These are phyloP conservation scores for Botrytis hyacinthi DNA, from an alignment of 2,329 filamentous ascomycete genomes.

Conservation along the genomic window DNA sequence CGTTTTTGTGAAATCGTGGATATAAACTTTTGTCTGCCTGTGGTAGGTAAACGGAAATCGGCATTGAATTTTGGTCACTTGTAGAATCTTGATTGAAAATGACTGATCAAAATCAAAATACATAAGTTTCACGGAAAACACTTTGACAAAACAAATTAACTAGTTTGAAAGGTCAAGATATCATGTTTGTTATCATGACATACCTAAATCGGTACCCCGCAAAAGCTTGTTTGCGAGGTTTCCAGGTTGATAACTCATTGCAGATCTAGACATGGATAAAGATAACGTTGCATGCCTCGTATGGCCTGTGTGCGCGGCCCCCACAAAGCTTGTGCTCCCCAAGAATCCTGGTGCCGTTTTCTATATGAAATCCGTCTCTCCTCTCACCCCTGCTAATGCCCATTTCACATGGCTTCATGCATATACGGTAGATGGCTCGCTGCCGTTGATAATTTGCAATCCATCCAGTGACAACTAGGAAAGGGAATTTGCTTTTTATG, in stretches of 20 bases:
- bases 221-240: not conserved
- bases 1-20: not conserved
- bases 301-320: not conserved
- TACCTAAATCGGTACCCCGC: not conserved
- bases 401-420: slow-evolving; percentile 6
- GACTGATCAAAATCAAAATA: not conserved
- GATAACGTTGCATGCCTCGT: slow-evolving; percentile 10
- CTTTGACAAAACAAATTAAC: not conserved
- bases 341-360: not conserved
- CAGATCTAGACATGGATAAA: not conserved
- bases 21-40: not conserved
- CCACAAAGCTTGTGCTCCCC: slow-evolving; percentile 15
- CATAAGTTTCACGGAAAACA: no score
- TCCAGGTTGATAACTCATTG: not conserved
- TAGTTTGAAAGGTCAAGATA: not conserved
- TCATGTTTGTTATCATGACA: not conserved
- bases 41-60: not conserved
- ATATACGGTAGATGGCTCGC: slow-evolving; percentile 2
- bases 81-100: not conserved
- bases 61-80: not conserved
- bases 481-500: not conserved
- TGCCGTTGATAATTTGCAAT: slow-evolving; percentile 15
- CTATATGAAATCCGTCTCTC: not conserved
- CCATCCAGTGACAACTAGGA: not conserved
- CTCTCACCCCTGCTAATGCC: slow-evolving; percentile 1